These are phyloP conservation scores for Penicillium canescens DNA, from an alignment of 495 filamentous ascomycete species.

Conservation along the genomic window DNA sequence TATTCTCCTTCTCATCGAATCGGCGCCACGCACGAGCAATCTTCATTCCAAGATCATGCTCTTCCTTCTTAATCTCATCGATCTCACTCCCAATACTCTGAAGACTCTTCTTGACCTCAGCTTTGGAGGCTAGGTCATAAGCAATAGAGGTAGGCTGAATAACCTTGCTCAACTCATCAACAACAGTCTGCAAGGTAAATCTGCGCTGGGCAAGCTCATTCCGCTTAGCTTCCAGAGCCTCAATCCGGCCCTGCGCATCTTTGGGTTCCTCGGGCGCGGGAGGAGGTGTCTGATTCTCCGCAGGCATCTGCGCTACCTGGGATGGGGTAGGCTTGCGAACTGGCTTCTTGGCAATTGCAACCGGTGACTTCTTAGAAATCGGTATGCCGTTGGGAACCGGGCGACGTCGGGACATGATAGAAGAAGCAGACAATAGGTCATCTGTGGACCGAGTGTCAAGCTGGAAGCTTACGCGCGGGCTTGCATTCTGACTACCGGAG, in stretches of 20 bases:
- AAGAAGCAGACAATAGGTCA: slow-evolving; percentile 21
- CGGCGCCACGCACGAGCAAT: slow-evolving; percentile 79
- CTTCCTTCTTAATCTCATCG: slow-evolving; percentile 74
- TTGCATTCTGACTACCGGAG: slow-evolving; percentile 34
- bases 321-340: slow-evolving; percentile 55
- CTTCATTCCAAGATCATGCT: slow-evolving; percentile 84
- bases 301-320: slow-evolving; percentile 39
- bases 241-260: slow-evolving; percentile 55
- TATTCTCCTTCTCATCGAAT: slow-evolving; percentile 67
- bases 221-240: slow-evolving; percentile 65
- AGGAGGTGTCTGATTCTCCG: slow-evolving; percentile 48
- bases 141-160: slow-evolving; percentile 58
- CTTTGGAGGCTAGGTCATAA: slow-evolving; percentile 57
- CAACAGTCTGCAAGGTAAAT: slow-evolving; percentile 67
- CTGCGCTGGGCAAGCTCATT: slow-evolving; percentile 65
- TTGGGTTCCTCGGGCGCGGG: slow-evolving; percentile 58
- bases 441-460: slow-evolving; percentile 35
- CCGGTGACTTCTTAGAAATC: slow-evolving; percentile 38
- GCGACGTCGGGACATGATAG: slow-evolving; percentile 51
- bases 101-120: slow-evolving; percentile 72
- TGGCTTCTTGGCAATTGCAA: slow-evolving; percentile 41
- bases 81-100: slow-evolving; percentile 70
- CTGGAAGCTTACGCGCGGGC: slow-evolving; percentile 43
- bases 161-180: slow-evolving; percentile 67
- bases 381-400: slow-evolving; percentile 43